Base-by-base conservation (phyloP, 2,329 filamentous ascomycete species). In the Penicillium sp. region DNA sequence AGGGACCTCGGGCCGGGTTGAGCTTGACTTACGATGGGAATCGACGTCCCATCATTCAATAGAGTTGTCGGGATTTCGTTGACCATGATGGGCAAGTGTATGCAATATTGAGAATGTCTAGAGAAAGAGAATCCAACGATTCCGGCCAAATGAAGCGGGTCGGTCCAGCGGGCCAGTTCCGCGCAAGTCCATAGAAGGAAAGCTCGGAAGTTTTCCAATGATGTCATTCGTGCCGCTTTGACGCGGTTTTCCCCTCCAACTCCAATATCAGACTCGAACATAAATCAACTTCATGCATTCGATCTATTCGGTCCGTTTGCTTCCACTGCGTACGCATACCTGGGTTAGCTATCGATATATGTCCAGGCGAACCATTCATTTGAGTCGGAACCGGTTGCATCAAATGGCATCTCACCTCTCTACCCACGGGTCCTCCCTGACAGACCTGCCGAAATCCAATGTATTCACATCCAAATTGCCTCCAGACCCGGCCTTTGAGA, bases 401-500 rank as follows among this genome's bases (percentile, higher is more conserved):
- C 77, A 78, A 67, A 81, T 81, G 79, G 71, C 74, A 45, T 73
- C 76, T 26, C 78, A 81, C 58, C 55, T 79, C 39, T 75, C 73
- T 5, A 65, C 52, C 41, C 55, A 60, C 26, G 71, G 74, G 16
- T 58, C 73, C 31, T 74, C 78, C 11, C 61, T 83, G 26, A 66
- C 71, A 41, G 81, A 85, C 13, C 75, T 89, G 41, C 84, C 84
- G 10, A 89, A 88, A 68, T 84, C 84, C n/a, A 84, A 84, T 68
- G 79, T 79, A 55, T 89, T 89, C 71, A 89, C 86, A 1, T 76
- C 78, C 3, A 84, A 83, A 51, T 79, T 97, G 4, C 91, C 93
- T 3, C 76, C 91, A 9, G 95, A 99, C 70, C 75, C 87, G 11
- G 77, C 84, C 27, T 96, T 90, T 70, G 88, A 91, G 16, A 96